Evolutionary conservation across 1,284 basidiomycete genomes (phyloP), one percentile per base, ranked within the genome.

Genomic region (Malassezia obtusa): DNA sequence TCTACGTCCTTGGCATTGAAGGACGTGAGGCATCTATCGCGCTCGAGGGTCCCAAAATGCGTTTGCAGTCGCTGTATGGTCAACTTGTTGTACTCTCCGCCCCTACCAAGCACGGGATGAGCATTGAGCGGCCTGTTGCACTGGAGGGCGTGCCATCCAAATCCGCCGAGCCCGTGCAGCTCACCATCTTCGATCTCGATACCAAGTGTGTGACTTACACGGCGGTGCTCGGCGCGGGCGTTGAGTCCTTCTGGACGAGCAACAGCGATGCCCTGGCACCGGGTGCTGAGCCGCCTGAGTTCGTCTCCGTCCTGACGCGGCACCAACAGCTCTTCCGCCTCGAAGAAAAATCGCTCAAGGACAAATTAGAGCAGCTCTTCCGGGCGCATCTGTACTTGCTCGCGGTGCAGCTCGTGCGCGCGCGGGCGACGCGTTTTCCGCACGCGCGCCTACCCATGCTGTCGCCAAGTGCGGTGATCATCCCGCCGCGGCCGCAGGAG

Each of bases 121-220:
- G 52, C 50, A 0, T 45, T 49, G 7, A 37, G 2, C 50, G 25
- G 10, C 31, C 52, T 45, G 50, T 40, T 39, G 11, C 45, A 43
- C 12, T 30, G 40, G 43, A 57, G 54, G 49, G 50, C 53, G 6
- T 19, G 6, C 4, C 19, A 1, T 0, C 14, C 33, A 15, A 43
- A 11, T 35, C 37, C 10, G 24, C 17, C 11, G 22, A 14, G n/a
- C 30, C 40, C 10, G 84, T 85, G 15, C 89, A 87, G 64, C 81
- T 98, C 36, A 86, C 86, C 0, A 80, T 98, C 1, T 87, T 98
- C 61, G 91, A 98, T 71, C 81, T 87, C 24, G 87, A 90, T 73
- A 94, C 92, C 76, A 91, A 91, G 77, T 81, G 92, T 45, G 81
- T 95, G 6, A 86, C 86, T 3, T 90, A 86, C 30, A 60, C 56